Evolutionary conservation across 2,329 filamentous ascomycete species (phyloP).

Genomic region (Waltergamsia citrina): DNA sequence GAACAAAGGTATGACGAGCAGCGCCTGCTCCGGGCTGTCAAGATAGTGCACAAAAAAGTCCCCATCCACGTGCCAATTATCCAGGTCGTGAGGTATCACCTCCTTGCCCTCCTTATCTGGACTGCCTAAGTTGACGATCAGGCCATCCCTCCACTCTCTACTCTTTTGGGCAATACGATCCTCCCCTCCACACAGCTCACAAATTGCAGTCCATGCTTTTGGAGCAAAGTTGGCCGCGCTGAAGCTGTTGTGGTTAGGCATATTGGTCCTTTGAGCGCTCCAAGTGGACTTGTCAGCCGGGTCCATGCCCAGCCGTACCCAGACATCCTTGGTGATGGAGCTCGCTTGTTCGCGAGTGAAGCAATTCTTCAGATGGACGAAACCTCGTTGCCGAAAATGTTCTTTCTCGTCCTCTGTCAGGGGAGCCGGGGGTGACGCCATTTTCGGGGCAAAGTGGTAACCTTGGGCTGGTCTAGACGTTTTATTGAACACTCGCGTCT

Average conservation of each 20-base stretch:
- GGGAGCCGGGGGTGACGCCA: conserved; percentile 5
- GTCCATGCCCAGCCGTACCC: conserved; percentile 57
- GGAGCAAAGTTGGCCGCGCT: conserved; percentile 48
- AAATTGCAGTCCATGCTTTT: conserved; percentile 58
- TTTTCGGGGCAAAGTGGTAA: too few species aligned
- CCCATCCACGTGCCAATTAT: conserved; percentile 60
- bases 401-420: conserved; percentile 28
- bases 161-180: conserved; percentile 37
- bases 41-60: conserved; percentile 67
- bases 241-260: conserved; percentile 49
- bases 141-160: conserved; percentile 52
- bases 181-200: conserved; percentile 55
- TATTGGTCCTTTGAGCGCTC: conserved; percentile 51
- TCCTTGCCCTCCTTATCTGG: conserved; percentile 38
- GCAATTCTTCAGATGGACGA: conserved; percentile 19
- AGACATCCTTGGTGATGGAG: conserved; percentile 32
- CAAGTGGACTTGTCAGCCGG: conserved; percentile 56
- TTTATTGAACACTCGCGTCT: too few species aligned
- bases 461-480: too few species aligned
- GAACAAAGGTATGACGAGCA: conserved; percentile 60
- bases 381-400: conserved; percentile 28
- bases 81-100: conserved; percentile 39
- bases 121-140: conserved; percentile 62
- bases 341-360: conserved; percentile 28
- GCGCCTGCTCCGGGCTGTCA: conserved; percentile 58